Evolutionary conservation across 192 early-diverging fungal genomes (phyloP).

Genomic region (Podila verticillata): DNA sequence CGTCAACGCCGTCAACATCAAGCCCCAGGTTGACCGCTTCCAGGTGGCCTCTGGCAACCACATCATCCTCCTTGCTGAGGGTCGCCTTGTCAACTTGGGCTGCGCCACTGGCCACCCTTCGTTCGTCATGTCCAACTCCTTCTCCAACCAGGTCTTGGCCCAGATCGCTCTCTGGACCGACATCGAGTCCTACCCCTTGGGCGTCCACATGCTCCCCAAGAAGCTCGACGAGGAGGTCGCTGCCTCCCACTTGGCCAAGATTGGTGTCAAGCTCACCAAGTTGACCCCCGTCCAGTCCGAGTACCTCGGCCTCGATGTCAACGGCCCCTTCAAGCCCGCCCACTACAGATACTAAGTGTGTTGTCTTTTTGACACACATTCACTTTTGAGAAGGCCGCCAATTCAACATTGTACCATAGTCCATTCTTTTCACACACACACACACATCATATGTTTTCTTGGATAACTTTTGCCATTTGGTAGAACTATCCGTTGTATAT

Average conservation of each 20-base stretch:
- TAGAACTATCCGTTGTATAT: not conserved
- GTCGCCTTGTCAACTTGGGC: constrained; percentile 98
- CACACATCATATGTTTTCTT: not conserved
- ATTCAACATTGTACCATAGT: constrained; percentile 2
- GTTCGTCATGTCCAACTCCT: constrained; percentile 99
- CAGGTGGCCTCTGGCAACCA: constrained; percentile 89
- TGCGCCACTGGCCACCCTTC: constrained; percentile 99
- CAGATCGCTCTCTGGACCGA: constrained; percentile 99
- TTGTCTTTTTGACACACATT: not conserved
- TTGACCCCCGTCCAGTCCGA: constrained; percentile 67
- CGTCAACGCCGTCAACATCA: constrained; percentile 90
- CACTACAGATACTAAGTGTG: constrained; percentile 88
- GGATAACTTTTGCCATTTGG: constrained; percentile 24
- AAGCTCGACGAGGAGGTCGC: constrained; percentile 99
- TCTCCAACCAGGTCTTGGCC: constrained; percentile 98
- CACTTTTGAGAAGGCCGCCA: not conserved
- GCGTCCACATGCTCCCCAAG: constrained; percentile 99
- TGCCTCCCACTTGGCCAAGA: constrained; percentile 91
- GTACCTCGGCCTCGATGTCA: constrained; percentile 84
- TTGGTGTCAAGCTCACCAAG: constrained; percentile 94
- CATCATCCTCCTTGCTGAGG: constrained; percentile 98
- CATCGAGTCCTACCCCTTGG: constrained; percentile 84
- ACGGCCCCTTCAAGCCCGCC: constrained; percentile 97
- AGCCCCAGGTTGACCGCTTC: constrained; percentile 99
- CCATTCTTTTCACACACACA: not conserved